These are phyloP conservation scores for Knoxia roxburghii DNA, from an alignment of 257 asterid species.

Conservation along the genomic window DNA sequence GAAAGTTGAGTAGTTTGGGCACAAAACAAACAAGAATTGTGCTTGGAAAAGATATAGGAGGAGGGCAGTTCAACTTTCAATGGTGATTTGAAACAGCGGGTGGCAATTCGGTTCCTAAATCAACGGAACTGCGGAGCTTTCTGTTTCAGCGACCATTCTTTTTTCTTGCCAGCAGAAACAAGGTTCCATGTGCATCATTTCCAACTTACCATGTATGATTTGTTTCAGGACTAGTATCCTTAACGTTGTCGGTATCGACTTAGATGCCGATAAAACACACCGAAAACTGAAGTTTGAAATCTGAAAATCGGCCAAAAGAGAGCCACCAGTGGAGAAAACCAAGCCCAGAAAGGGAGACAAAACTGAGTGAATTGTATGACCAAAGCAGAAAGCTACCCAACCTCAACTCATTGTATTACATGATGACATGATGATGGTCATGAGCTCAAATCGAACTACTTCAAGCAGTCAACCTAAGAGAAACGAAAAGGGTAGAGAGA, in stretches of 20 bases:
- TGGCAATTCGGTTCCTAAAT: conserved; percentile 5
- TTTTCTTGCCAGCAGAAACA: conserved; percentile 22
- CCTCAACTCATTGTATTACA: conserved; percentile 11
- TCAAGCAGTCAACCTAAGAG: conserved; percentile 12
- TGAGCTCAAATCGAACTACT: neutral
- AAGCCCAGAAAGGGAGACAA: too few species aligned
- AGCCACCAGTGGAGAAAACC: too few species aligned
- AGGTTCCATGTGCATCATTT: too few species aligned
- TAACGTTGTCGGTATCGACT: too few species aligned
- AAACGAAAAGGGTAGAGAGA: neutral
- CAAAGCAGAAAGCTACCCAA: conserved; percentile 20
- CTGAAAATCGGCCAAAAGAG: too few species aligned
- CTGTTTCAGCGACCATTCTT: neutral
- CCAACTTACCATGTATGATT: too few species aligned
- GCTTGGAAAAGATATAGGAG: conserved; percentile 8
- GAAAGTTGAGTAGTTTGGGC: conserved; percentile 6
- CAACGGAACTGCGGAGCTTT: conserved; percentile 8
- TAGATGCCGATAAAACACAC: too few species aligned
- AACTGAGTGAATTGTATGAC: too few species aligned
- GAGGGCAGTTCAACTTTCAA: neutral
- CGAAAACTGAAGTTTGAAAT: too few species aligned
- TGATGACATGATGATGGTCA: neutral
- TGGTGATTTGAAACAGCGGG: neutral
- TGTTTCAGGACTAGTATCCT: too few species aligned
- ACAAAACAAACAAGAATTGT: neutral